Base-by-base conservation (phyloP, 306 rosid genomes). In the Gillenia trifoliata region DNA sequence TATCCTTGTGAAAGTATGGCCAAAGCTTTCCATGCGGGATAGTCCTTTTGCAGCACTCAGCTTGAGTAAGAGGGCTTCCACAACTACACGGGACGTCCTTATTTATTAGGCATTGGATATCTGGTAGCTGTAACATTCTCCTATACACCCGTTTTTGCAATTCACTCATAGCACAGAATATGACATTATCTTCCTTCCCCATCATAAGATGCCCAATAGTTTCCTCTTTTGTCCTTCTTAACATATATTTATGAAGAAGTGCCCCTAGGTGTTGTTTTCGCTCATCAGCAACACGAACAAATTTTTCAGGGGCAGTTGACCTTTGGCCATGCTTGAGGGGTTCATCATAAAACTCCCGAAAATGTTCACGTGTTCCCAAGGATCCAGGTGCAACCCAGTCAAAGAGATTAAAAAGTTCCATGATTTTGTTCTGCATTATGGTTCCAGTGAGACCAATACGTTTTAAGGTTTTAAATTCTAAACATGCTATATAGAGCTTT, bases 151-250 rank as follows among this genome's bases (percentile, higher is more conserved):
- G 93, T 70, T 86, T 93, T 80, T 93, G 98, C 83, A 93, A 71
- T 75, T 93, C 92, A 49, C 98, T 93, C 98, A 93, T 93, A 63
- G 90, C 87, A 76, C 98, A 93, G 62, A 91, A 91, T 15, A 93
- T 90, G 16, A 91, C 82, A 72, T 93, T 91, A 85, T 93, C 97
- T 85, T 93, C 98, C 89, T 93, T 93, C 52, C 97, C 98, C 98
- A 91, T 85, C 98, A 93, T 89, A 72, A 93, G 98, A 86, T 93
- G 98, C 81, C 98, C 97, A 66, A 93, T 93, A 63, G 98, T 93
- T 82, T 93, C 98, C 78, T 91, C 96, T 81, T 93, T 93, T 65
- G 97, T 91, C 85, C 98, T 83, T 82, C 98, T 87, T 67, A 93
- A 80, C 98, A 93, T 54, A 78, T 91, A 93, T 82, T 89, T 93